A percentile compares a stretch with the other conserved stretches of the same genome.
phyloP scores from a whole-genome alignment of 805 yeast genomes.

The Tetrapisispora pingtungensis region DNA sequence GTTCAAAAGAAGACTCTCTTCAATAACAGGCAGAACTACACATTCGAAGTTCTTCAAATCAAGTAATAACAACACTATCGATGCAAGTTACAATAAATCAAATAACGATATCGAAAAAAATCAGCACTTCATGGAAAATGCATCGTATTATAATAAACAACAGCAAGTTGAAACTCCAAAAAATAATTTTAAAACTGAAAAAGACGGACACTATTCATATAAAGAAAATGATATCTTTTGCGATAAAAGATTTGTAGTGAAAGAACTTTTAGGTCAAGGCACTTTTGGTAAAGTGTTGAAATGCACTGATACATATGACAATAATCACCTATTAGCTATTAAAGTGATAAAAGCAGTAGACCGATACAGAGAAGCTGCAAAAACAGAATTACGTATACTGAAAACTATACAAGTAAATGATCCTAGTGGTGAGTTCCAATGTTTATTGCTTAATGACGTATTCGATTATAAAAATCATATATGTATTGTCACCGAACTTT shows the following conservation, averaged over 20 bases:
- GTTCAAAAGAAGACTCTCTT: slow-evolving; percentile 2
- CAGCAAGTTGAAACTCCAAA: not conserved
- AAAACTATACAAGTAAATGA: slow-evolving; percentile 23
- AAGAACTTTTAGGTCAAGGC: slow-evolving; percentile 78
- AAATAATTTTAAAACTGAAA: slow-evolving; percentile 33
- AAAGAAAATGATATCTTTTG: slow-evolving; percentile 43
- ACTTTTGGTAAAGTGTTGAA: slow-evolving; percentile 98
- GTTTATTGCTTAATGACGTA: slow-evolving; percentile 80
- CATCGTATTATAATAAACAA: not conserved
- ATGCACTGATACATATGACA: slow-evolving; percentile 49
- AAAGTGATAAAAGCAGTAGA: slow-evolving; percentile 88
- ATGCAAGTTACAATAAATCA: not conserved
- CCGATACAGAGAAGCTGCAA: slow-evolving; percentile 91
- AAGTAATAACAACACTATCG: not conserved
- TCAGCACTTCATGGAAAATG: too few relatives aligned
- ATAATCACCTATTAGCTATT: slow-evolving; percentile 59
- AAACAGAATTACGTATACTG: slow-evolving; percentile 79
- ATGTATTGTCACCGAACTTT: slow-evolving; percentile 82
- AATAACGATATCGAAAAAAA: not conserved
- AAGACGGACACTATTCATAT: slow-evolving; percentile 66
- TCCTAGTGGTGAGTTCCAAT: slow-evolving; percentile 52
- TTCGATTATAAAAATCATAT: slow-evolving; percentile 91
- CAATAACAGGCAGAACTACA: not conserved
- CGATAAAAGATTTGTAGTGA: slow-evolving; percentile 55
- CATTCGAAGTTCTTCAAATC: not conserved